Evolutionary conservation across 306 rosid genomes (phyloP), one percentile per base, ranked within the genome.

Genomic region (Delonix regia): DNA sequence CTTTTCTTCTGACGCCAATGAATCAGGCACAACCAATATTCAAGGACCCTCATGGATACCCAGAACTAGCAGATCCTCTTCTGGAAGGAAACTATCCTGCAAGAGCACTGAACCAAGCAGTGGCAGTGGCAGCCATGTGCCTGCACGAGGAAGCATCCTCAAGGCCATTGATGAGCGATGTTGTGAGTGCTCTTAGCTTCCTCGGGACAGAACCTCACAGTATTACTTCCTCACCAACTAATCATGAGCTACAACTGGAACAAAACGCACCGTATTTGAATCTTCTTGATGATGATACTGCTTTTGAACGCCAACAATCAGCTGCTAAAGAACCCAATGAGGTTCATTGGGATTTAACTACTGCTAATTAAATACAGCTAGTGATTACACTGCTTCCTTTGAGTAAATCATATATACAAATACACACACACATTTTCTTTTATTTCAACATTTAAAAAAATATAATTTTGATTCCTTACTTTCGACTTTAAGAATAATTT

Each of bases 71-170:
- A 4, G 98, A 94, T 80, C 91, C 97, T 41, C 72, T 83, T 85
- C 88, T 94, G 15, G 71, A 75, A 83, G 86, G 76, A 3, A 84
- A 89, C 0, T 92, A 84, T 77, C 91, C 97, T 0, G 45, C 86
- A 72, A 94, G 86, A 78, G 90, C 86, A 71, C 85, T 94, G 9
- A 90, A 90, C 80, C 98, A 94, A 89, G 97, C 97, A 71, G 89
- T 92, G 56, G 98, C 97, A 67, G 88, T 92, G 16, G 97, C 96
- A 78, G 97, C 97, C 45, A 90, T 94, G 97, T 94, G 98, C 80
- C 91, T 94, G 6, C 93, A 92, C 70, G 98, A 94, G 60, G 97
- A 94, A 84, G 94, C 94, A 13, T 76, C 78, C 2, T 87, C 90
- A 0, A 47, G 98, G 45, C 98, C 98, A 44, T 75, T 90, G 67